Percentiles rank a stretch among this genome's conserved stretches.
Conservation (phyloP, 805 yeast species). For the Cyberlindnera lachancei region DNA sequence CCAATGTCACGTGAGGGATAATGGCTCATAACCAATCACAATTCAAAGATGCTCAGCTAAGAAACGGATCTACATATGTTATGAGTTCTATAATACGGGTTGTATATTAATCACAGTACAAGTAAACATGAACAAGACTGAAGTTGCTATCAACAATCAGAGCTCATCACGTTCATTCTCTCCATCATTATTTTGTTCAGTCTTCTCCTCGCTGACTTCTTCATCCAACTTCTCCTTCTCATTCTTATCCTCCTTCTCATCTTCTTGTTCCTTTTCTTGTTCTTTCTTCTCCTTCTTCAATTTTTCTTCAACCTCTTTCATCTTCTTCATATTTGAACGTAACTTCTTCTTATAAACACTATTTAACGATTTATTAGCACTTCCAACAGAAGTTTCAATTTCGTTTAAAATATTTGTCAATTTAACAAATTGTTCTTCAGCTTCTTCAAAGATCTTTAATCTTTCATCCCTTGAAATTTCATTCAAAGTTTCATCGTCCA, state of each 20-base stretch:
- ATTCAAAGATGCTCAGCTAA: no score
- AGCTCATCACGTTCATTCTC: slow-evolving; percentile 9
- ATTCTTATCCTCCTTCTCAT: slow-evolving; percentile 1
- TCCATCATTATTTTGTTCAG: no score
- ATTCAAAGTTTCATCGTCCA: slow-evolving; percentile 13
- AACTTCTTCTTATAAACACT: slow-evolving; percentile 6
- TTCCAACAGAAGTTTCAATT: slow-evolving; percentile 18
- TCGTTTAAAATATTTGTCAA: slow-evolving; percentile 24
- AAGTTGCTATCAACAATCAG: no score
- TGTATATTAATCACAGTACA: no score
- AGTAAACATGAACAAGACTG: no score
- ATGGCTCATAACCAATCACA: no score
- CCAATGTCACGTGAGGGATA: no score
- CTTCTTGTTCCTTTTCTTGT: slow-evolving; percentile 1
- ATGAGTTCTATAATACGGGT: no score
- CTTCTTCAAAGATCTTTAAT: slow-evolving; percentile 23
- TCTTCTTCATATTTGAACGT: slow-evolving; percentile 11
- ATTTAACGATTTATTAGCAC: slow-evolving; percentile 26
- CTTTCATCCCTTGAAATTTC: slow-evolving; percentile 24
- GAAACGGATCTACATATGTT: no score
- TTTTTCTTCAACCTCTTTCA: slow-evolving; percentile 17
- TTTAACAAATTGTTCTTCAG: slow-evolving; percentile 18
- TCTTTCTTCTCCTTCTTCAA: slow-evolving; percentile 7
- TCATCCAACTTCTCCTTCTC: slow-evolving; percentile 3
- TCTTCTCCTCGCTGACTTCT: neutral